Percentiles rank a stretch among this genome's conserved stretches.
phyloP scores from a whole-genome alignment of 345 rosid species.

The Capsella bursapastoris region DNA sequence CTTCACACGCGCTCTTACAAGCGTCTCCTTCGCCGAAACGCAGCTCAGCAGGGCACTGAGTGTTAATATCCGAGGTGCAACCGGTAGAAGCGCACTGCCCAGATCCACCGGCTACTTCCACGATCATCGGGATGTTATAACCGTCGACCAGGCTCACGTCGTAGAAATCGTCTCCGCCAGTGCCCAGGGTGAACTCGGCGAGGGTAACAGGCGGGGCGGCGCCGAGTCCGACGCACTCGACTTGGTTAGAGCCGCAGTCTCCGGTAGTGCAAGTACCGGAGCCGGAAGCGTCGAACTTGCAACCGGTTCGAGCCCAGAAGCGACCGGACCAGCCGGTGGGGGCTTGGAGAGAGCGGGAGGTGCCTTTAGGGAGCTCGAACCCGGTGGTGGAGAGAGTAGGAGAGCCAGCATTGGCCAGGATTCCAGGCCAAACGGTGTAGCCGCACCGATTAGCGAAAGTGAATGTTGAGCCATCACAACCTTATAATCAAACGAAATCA shows the following conservation, averaged over 20 bases:
- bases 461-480: constrained; percentile 51
- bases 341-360: constrained; percentile 68
- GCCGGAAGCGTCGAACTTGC: constrained; percentile 63
- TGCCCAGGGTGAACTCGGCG: constrained; percentile 83
- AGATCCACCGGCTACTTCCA: constrained; percentile 78
- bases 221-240: constrained; percentile 74
- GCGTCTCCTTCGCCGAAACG: constrained; percentile 68
- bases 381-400: constrained; percentile 67
- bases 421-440: constrained; percentile 75
- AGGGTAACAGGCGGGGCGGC: constrained; percentile 87
- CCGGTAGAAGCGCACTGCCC: constrained; percentile 83
- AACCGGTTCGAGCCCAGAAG: constrained; percentile 79
- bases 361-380: constrained; percentile 59
- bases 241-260: constrained; percentile 76
- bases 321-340: constrained; percentile 88
- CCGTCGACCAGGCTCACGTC: constrained; percentile 98
- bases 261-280: constrained; percentile 66
- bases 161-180: constrained; percentile 84
- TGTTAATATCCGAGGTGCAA: constrained; percentile 75
- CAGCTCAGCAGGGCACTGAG: constrained; percentile 78
- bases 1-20: constrained; percentile 95
- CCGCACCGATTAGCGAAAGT: constrained; percentile 69
- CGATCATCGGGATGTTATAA: constrained; percentile 82
- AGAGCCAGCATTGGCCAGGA: constrained; percentile 68
- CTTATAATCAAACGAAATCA: constrained; percentile 6